Percentiles rank a stretch among this genome's conserved stretches.
phyloP scores from a whole-genome alignment of 495 filamentous ascomycete genomes.

The Penicillium mononematosum region DNA sequence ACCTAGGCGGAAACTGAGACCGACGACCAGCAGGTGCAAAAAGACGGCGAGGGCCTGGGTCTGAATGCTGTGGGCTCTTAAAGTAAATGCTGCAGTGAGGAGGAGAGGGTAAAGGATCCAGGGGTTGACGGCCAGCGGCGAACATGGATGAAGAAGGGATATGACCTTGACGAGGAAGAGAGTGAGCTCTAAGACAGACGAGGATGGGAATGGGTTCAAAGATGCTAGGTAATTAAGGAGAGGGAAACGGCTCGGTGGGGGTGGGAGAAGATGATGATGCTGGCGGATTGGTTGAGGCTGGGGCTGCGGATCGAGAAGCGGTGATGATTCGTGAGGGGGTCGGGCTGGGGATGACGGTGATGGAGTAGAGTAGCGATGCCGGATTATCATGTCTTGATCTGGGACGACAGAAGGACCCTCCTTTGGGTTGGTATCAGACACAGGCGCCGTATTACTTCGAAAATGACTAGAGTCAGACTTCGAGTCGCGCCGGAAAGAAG shows the following conservation, averaged over 20 bases:
- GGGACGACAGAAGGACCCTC: slow-evolving; percentile 25
- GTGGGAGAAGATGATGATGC: slow-evolving; percentile 61
- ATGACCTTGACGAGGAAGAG: slow-evolving; percentile 58
- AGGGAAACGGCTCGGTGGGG: slow-evolving; percentile 35
- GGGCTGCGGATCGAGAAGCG: slow-evolving; percentile 20
- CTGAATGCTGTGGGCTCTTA: slow-evolving; percentile 28
- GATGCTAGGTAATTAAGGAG: slow-evolving; percentile 20
- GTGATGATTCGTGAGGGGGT: slow-evolving; percentile 25
- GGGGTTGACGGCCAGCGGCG: slow-evolving; percentile 57
- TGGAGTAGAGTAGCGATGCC: slow-evolving; percentile 32
- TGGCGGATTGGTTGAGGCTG: slow-evolving; percentile 37
- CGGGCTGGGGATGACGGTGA: slow-evolving; percentile 27
- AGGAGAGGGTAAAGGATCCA: slow-evolving; percentile 63
- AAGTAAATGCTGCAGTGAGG: slow-evolving; percentile 55
- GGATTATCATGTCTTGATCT: slow-evolving; percentile 42
- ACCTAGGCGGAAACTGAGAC: slow-evolving; percentile 30
- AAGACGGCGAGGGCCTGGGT: slow-evolving; percentile 29
- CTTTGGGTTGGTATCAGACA: slow-evolving; percentile 20
- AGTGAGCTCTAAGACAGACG: slow-evolving; percentile 35
- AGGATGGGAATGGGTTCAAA: slow-evolving; percentile 26
- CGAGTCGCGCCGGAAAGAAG: slow-evolving; percentile 33
- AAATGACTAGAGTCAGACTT: slow-evolving; percentile 31
- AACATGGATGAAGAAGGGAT: slow-evolving; percentile 57
- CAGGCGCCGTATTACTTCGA: slow-evolving; percentile 21
- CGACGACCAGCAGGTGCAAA: slow-evolving; percentile 36